phyloP scores from a whole-genome alignment of 495 filamentous ascomycete genomes.

The Halenospora varia region DNA sequence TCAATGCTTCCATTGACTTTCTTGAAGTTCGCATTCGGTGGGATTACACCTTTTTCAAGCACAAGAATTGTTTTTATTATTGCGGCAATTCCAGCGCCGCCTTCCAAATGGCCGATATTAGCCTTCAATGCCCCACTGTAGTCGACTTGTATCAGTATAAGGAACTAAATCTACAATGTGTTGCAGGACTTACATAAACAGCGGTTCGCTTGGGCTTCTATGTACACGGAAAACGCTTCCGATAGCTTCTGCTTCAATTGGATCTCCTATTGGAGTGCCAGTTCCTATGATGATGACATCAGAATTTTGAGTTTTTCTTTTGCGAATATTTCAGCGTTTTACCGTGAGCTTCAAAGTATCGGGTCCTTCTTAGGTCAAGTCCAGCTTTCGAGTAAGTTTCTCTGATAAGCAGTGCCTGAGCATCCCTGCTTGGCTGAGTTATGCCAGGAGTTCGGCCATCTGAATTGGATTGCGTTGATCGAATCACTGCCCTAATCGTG shows the following conservation, averaged over 20 bases:
- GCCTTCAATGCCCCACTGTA: conserved; percentile 49
- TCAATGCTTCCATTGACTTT: conserved; percentile 27
- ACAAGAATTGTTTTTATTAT: conserved; percentile 53
- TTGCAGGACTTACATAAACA: conserved; percentile 37
- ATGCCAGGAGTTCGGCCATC: conserved; percentile 51
- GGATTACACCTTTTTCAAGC: conserved; percentile 50
- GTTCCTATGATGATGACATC: too few relatives aligned
- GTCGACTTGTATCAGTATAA: background rate
- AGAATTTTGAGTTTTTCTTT: too few relatives aligned
- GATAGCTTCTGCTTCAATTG: conserved; percentile 56
- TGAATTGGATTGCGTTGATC: conserved; percentile 52
- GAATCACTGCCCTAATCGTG: conserved; percentile 59
- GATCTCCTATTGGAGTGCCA: conserved; percentile 45
- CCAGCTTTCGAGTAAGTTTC: conserved; percentile 44
- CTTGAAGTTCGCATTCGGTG: conserved; percentile 38
- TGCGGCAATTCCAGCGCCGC: conserved; percentile 50
- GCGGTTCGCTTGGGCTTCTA: conserved; percentile 34
- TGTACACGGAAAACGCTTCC: conserved; percentile 38
- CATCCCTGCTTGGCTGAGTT: conserved; percentile 50
- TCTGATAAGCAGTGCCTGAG: conserved; percentile 54
- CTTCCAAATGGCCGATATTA: conserved; percentile 59
- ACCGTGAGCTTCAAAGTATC: conserved; percentile 20
- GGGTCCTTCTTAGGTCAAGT: conserved; percentile 32
- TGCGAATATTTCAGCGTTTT: too few relatives aligned
- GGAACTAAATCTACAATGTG: too few relatives aligned